phyloP scores from a whole-genome alignment of 257 asterid genomes.

The Nemophila menziesii region DNA sequence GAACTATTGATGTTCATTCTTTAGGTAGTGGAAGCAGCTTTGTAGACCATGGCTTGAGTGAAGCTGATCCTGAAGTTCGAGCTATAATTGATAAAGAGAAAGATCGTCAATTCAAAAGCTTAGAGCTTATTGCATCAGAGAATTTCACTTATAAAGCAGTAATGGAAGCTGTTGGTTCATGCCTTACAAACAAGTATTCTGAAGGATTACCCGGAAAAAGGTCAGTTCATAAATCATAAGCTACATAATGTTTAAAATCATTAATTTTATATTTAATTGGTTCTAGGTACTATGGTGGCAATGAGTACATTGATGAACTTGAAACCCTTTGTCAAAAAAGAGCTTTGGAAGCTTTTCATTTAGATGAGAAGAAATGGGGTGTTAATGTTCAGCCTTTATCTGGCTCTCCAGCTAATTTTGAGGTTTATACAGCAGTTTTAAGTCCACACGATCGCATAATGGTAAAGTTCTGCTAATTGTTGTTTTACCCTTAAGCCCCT shows the following conservation, averaged over 20 bases:
- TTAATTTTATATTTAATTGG: not conserved
- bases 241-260: not conserved
- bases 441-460: constrained; percentile 84
- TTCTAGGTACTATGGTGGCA: constrained; percentile 84
- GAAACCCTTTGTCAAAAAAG: constrained; percentile 90
- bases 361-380: constrained; percentile 76
- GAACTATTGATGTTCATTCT: not conserved
- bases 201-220: constrained; percentile 97
- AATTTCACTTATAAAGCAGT: constrained; percentile 95
- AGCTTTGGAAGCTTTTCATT: constrained; percentile 77
- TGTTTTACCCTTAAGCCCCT: not conserved
- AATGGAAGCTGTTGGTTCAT: constrained; percentile 99
- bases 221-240: constrained; percentile 16
- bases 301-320: constrained; percentile 74
- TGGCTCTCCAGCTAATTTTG: constrained; percentile 97
- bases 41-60: constrained; percentile 45
- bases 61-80: constrained; percentile 70
- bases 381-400: constrained; percentile 92
- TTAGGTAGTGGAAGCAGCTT: constrained; percentile 49
- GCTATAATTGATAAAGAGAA: constrained; percentile 67
- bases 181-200: constrained; percentile 90
- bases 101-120: constrained; percentile 80
- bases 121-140: constrained; percentile 92
- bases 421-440: constrained; percentile 82
- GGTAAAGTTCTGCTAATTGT: constrained; percentile 30